These are phyloP conservation scores for Phytophthora sp. DNA, from an alignment of 352 stramenopile genomes.

Conservation along the genomic window DNA sequence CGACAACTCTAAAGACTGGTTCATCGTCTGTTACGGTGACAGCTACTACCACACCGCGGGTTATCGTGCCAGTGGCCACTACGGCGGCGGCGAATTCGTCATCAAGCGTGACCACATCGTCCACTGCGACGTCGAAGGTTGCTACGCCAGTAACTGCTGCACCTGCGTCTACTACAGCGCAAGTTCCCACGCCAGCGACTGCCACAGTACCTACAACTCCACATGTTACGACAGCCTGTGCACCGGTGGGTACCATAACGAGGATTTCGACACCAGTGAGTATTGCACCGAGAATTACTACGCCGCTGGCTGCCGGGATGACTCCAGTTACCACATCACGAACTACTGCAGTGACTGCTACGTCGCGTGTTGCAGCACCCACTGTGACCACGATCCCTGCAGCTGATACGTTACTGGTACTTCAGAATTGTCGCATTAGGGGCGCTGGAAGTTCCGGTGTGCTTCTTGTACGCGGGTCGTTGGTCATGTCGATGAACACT, in stretches of 20 bases:
- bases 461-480: slow-evolving; percentile 53
- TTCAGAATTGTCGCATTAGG: slow-evolving; percentile 69
- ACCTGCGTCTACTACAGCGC: neutral
- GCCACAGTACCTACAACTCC: neutral
- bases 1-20: neutral
- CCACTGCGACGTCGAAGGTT: too few relatives aligned
- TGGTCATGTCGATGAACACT: slow-evolving; percentile 67
- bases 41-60: neutral
- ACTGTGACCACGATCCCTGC: slow-evolving; percentile 5
- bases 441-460: slow-evolving; percentile 66
- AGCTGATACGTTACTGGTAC: slow-evolving; percentile 45
- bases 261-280: slow-evolving; percentile 7
- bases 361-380: neutral
- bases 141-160: too few relatives aligned
- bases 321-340: neutral
- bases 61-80: slow-evolving; percentile 1
- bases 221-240: neutral
- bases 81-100: too few relatives aligned
- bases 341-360: neutral
- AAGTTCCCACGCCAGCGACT: neutral
- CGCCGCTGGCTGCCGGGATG: neutral
- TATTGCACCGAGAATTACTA: neutral
- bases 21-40: neutral
- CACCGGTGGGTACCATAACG: slow-evolving; percentile 4
- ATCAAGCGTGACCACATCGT: too few relatives aligned